Conservation (phyloP, 345 rosid genomes). For the Syzygium oleosum region DNA sequence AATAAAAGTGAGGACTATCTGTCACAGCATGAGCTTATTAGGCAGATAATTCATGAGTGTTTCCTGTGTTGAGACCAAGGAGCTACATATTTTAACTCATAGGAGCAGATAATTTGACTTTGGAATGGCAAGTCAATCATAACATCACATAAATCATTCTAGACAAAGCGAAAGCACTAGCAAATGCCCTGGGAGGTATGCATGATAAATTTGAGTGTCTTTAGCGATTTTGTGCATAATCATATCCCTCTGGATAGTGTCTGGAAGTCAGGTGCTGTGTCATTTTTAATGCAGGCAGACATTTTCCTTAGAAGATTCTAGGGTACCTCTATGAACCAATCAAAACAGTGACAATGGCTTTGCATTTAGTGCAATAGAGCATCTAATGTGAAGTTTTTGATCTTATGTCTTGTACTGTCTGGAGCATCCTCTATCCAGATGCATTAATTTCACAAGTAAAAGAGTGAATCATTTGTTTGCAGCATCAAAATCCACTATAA, state of each 20-base stretch:
- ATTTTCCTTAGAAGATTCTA: not conserved
- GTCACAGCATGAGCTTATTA: not conserved
- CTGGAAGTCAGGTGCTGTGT: not conserved
- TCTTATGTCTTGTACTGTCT: not conserved
- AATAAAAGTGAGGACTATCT: not conserved
- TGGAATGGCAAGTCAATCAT: not conserved
- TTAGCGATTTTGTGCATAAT: not conserved
- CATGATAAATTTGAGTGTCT: not conserved
- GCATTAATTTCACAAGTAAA: not conserved
- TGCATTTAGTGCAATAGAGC: not conserved
- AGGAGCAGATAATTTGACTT: not conserved
- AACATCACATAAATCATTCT: not conserved
- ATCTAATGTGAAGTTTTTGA: not conserved
- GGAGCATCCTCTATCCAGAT: not conserved
- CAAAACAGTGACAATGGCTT: not conserved
- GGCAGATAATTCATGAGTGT: not conserved
- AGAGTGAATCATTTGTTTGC: not conserved
- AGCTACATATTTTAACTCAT: not conserved
- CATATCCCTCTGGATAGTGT: not conserved
- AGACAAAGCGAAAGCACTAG: not conserved
- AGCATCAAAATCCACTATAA: not conserved
- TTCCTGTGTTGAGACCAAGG: not conserved
- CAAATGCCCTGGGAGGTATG: not conserved
- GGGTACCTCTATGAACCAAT: not conserved
- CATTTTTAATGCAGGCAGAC: not conserved